Percentiles rank a stretch among this genome's conserved stretches.
Evolutionary conservation across 192 early-diverging fungal species (phyloP).

Genomic region (Coemansia interrupta): DNA sequence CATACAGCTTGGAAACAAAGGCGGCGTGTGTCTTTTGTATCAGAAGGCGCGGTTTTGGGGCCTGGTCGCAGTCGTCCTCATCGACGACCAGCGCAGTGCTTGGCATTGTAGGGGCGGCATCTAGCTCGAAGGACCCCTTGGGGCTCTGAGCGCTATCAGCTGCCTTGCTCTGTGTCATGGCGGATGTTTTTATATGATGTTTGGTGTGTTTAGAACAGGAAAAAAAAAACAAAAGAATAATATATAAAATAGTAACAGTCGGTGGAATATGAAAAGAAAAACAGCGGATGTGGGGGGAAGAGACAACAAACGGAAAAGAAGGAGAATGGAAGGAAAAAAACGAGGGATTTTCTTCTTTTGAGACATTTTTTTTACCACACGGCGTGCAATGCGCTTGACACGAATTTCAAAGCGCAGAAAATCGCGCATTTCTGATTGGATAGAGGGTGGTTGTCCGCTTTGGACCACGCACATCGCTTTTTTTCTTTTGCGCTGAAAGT

Average conservation of each 20-base stretch:
- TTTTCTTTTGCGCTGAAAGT: not conserved
- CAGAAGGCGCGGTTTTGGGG: conserved; percentile 23
- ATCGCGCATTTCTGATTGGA: conserved; percentile 14
- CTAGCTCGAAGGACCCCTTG: too few species aligned
- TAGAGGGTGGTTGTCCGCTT: too few species aligned
- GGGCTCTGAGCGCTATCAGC: too few species aligned
- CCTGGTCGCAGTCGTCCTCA: not conserved
- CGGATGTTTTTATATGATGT: too few species aligned
- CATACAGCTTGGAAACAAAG: conserved; percentile 53
- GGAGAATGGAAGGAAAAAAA: conserved; percentile 8
- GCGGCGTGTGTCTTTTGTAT: conserved; percentile 48
- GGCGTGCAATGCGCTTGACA: not conserved
- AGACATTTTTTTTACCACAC: not conserved
- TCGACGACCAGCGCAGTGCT: not conserved
- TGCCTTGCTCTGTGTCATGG: too few species aligned
- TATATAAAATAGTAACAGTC: conserved; percentile 4
- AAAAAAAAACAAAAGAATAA: not conserved
- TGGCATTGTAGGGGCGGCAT: conserved; percentile 1
- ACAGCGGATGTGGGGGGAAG: not conserved
- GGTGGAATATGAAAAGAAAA: conserved; percentile 12
- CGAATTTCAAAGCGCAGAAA: conserved; percentile 5
- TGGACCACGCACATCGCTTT: not conserved
- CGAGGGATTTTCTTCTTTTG: conserved; percentile 6
- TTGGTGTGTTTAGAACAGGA: too few species aligned
- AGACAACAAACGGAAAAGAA: conserved; percentile 4